Base-by-base conservation (phyloP, 2,329 filamentous ascomycete species). In the Bisporella sp. region DNA sequence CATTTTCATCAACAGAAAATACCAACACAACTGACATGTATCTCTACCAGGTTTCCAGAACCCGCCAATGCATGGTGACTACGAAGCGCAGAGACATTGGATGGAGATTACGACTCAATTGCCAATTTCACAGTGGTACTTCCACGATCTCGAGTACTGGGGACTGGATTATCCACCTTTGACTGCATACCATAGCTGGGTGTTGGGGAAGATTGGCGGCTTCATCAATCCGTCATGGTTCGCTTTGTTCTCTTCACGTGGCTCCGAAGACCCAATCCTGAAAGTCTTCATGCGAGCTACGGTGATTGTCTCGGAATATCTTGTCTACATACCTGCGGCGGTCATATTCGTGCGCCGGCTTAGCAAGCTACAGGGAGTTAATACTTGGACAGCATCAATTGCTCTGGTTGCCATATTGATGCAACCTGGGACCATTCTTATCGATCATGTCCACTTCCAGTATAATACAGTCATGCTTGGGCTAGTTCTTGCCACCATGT, bases 391-490 rank as follows among this genome's bases (percentile, higher is more conserved):
- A 45, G 79, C 84, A 47, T 87, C 87, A 6, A 82, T 97, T 56
- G 90, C 93, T 0, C 78, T 99, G 30, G 85, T 88, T 9, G 93
- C 91, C 1, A 85, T 99, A 53, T 75, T 99, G 31, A 86, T 99
- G 82, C 93, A 97, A 65, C 93, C 93, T 1, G 83, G 83, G 4
- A 89, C 84, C 1, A 90, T 97, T 37, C 79, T 99, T 31, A 87
- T 99, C 60, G 93, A 99, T 65, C 92, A 99, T 64, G 87, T 92
- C 5, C 93, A 85, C 65, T 99, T 99, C 66, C 93, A 99, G 70
- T 99, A 96, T 70, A 99, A 99, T 67, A 95, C 91, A 0, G 91
- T 99, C 46, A 99, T 99, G 93, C 82, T 99, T 12, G 93, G 95
- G 2, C 81, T 97, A 45, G 82, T 93, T 7, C 73, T 95, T 31